These are phyloP conservation scores for Entomophthora muscae DNA, from an alignment of 371 early-diverging fungal genomes.

Conservation along the genomic window DNA sequence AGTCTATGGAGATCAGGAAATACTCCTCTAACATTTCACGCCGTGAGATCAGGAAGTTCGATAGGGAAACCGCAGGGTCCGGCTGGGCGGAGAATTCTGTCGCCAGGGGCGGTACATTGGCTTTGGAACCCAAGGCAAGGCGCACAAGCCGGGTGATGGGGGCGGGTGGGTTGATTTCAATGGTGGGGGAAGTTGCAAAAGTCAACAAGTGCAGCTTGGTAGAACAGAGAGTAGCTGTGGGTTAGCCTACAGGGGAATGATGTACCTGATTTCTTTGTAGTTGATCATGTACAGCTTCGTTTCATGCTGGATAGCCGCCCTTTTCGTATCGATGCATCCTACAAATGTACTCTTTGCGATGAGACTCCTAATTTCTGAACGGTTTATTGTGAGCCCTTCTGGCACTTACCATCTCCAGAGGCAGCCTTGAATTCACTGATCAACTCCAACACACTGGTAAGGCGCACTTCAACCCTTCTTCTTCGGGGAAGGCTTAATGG, in stretches of 20 bases:
- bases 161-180: slow-evolving; percentile 36
- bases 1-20: slow-evolving; percentile 50
- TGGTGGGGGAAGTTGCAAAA: slow-evolving; percentile 72
- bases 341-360: slow-evolving; percentile 69
- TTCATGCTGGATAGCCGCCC: slow-evolving; percentile 64
- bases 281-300: slow-evolving; percentile 66
- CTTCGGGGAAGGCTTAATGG: slow-evolving; percentile 4
- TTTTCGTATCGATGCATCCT: slow-evolving; percentile 63
- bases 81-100: slow-evolving; percentile 11
- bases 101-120: not conserved
- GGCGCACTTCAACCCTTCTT: slow-evolving; percentile 37
- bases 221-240: slow-evolving; percentile 49
- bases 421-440: slow-evolving; percentile 43
- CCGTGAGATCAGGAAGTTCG: slow-evolving; percentile 27
- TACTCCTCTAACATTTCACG: slow-evolving; percentile 74
- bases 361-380: slow-evolving; percentile 41
- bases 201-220: slow-evolving; percentile 59
- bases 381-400: not conserved
- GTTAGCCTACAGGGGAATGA: not conserved
- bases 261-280: slow-evolving; percentile 43
- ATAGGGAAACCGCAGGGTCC: slow-evolving; percentile 21
- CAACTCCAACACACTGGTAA: slow-evolving; percentile 58
- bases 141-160: slow-evolving; percentile 13
- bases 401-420: slow-evolving; percentile 25
- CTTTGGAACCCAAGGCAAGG: not conserved